Base-by-base conservation (phyloP, 345 rosid genomes). In the Viola odorata region DNA sequence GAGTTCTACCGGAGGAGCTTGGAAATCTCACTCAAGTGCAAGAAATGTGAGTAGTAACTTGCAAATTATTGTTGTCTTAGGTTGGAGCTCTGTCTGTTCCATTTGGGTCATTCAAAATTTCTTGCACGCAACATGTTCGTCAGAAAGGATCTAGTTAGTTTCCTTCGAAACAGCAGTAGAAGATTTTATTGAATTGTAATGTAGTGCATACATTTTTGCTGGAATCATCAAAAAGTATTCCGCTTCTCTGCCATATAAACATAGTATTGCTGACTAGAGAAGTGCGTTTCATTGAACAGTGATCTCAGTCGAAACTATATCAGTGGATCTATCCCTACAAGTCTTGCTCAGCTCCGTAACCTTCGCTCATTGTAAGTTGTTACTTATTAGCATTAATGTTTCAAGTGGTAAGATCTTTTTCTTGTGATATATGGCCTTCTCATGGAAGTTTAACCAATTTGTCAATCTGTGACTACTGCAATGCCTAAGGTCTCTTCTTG, bases 231-330 rank as follows among this genome's bases (percentile, higher is more conserved):
- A 23, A 23, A 23, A 23, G 32, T 23, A 23, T 23, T 23, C 32
- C 32, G 32, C 2, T 23, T 23, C 32, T 23, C 32, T 23, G 32
- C 32, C 32, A 23, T 23, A 23, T 23, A 23, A 1, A 23, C 32
- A 23, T 23, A 23, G 32, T 23, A n/a, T 23, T 23, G 32, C 32
- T 23, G 32, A 23, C 32, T 23, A 23, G 2, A 23, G 32, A 23
- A 2, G 32, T 23, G n/a, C n/a, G 32, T 63, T 53, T 37, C 23
- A 23, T 58, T 37, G 36, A 16, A 55, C 85, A 94, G 99, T 8
- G 97, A 94, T 70, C 82, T 94, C 45, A 48, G 71, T 11, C 86
- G 86, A 60, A 94, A 90, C 82, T 86, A 72, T 58, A 55, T 94
- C 57, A 82, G 8, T 64, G 99, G 99, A 69, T 39, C 89, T 16